Evolutionary conservation across 2,329 filamentous ascomycete species (phyloP).

Genomic region (Alternaria triticimaculans): DNA sequence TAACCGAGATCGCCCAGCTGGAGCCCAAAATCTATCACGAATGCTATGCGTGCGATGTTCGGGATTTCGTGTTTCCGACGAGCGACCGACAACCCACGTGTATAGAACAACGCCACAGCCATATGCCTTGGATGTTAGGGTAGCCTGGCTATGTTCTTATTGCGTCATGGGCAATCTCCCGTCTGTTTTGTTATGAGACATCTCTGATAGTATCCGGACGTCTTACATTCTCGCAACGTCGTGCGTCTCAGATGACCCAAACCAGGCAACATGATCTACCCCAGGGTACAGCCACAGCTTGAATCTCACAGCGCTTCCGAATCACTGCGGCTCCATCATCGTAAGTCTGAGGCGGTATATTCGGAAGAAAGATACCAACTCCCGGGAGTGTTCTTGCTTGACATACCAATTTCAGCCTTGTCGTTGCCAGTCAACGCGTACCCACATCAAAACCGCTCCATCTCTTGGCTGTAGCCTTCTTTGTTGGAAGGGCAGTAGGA

Average conservation of each 20-base stretch:
- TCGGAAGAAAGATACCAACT: slow-evolving; percentile 10
- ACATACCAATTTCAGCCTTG: slow-evolving; percentile 3
- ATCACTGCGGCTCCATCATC: slow-evolving; percentile 13
- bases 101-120: background rate
- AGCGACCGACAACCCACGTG: background rate
- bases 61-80: slow-evolving; percentile 7
- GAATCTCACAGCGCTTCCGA: slow-evolving; percentile 21
- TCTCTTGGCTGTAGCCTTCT: slow-evolving; percentile 9
- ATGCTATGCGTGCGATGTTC: background rate
- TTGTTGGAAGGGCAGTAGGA: background rate
- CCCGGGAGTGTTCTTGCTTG: slow-evolving; percentile 15
- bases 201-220: slow-evolving; percentile 20
- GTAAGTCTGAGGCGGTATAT: background rate
- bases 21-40: background rate
- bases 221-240: slow-evolving; percentile 29
- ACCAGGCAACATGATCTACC: slow-evolving; percentile 10
- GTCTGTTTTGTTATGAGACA: slow-evolving; percentile 10
- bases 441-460: slow-evolving; percentile 12
- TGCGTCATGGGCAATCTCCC: background rate
- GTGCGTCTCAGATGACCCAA: slow-evolving; percentile 28
- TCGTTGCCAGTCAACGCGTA: slow-evolving; percentile 8
- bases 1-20: background rate
- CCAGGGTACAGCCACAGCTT: slow-evolving; percentile 31
- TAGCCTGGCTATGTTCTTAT: background rate
- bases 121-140: background rate